These are phyloP conservation scores for Rhizopogon salebrosus DNA, from an alignment of 768 basidiomycete genomes.

Conservation along the genomic window DNA sequence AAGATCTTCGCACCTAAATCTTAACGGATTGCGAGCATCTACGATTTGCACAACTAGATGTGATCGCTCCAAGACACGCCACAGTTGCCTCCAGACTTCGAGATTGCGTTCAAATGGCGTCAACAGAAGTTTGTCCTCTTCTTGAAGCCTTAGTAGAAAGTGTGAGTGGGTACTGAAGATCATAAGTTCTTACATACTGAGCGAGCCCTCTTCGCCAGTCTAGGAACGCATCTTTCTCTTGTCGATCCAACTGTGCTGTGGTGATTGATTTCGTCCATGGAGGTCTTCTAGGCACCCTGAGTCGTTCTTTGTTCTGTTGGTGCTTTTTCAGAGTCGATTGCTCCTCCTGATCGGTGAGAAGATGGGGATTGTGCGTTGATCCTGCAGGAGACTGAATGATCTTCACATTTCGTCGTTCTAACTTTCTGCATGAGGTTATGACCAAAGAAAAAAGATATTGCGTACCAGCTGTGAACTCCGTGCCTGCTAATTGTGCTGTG, in stretches of 20 bases:
- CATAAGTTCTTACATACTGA: conserved; percentile 50
- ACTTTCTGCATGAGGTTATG: not conserved
- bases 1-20: conserved; percentile 90
- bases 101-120: conserved; percentile 97
- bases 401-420: conserved; percentile 78
- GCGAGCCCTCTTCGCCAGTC: conserved; percentile 92
- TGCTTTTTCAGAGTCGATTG: conserved; percentile 69
- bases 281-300: conserved; percentile 87
- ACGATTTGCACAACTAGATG: conserved; percentile 94
- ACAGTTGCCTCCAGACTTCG: conserved; percentile 97
- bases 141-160: conserved; percentile 62
- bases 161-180: not conserved
- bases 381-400: conserved; percentile 55
- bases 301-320: conserved; percentile 59
- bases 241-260: conserved; percentile 71
- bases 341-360: conserved; percentile 82
- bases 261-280: conserved; percentile 84
- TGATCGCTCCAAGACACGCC: conserved; percentile 94
- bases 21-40: conserved; percentile 90
- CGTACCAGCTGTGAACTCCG: conserved; percentile 93
- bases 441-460: not conserved
- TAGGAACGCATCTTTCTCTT: conserved; percentile 86
- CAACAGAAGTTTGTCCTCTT: conserved; percentile 79
- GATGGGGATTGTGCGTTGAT: conserved; percentile 72
- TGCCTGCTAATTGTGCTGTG: conserved; percentile 90